Conservation (phyloP, 2,329 filamentous ascomycete genomes). For the Onygenales sp. region DNA sequence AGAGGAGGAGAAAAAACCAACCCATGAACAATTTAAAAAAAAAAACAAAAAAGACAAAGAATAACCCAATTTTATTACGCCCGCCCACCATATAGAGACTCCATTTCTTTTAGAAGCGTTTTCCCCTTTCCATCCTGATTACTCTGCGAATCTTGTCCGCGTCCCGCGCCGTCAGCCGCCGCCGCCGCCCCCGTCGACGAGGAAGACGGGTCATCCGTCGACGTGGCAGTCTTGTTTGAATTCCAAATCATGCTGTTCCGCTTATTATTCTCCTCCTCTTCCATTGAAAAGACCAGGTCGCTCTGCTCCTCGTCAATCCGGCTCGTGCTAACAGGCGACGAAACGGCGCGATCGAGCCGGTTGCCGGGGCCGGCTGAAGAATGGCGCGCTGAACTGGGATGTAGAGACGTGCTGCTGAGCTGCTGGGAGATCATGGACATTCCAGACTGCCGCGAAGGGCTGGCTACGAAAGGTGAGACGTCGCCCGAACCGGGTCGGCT, state of each 20-base stretch:
- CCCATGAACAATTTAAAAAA: slow-evolving; percentile 7
- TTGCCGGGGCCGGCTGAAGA: slow-evolving; percentile 22
- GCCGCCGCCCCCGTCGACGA: slow-evolving; percentile 8
- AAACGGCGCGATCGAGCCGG: slow-evolving; percentile 36
- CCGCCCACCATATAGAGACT: slow-evolving; percentile 5
- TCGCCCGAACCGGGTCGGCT: slow-evolving; percentile 40
- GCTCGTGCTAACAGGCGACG: slow-evolving; percentile 35
- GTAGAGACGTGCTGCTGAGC: slow-evolving; percentile 35
- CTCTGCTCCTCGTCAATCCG: slow-evolving; percentile 41
- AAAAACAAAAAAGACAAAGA: slow-evolving; percentile 7
- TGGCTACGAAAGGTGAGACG: slow-evolving; percentile 43
- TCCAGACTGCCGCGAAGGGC: slow-evolving; percentile 46
- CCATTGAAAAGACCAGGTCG: slow-evolving; percentile 41
- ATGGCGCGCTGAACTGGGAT: slow-evolving; percentile 31
- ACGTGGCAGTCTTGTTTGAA: slow-evolving; percentile 22
- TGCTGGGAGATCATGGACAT: slow-evolving; percentile 56
- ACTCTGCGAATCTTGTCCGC: not conserved
- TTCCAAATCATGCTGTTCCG: slow-evolving; percentile 28
- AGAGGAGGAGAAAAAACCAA: slow-evolving; percentile 1
- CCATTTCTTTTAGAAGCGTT: slow-evolving; percentile 7
- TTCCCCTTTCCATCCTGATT: slow-evolving; percentile 1
- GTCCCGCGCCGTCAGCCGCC: not conserved
- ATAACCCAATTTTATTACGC: not conserved
- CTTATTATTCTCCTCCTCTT: slow-evolving; percentile 40
- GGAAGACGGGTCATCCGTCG: slow-evolving; percentile 16